Percentiles rank a stretch among this genome's conserved stretches.
phyloP scores from a whole-genome alignment of 805 yeast species.

The Debaryomyces hansenii region DNA sequence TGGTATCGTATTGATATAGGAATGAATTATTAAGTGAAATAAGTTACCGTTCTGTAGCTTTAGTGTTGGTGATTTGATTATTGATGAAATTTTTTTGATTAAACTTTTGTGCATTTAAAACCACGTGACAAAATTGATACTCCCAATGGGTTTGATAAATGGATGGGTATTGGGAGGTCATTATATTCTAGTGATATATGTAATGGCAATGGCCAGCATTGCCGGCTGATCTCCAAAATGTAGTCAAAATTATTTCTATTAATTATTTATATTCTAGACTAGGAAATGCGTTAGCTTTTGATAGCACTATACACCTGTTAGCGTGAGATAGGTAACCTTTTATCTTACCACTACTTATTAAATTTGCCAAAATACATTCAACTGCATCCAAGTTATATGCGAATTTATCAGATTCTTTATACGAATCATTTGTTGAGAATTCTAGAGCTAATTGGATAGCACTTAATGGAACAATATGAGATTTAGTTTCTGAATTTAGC shows the following conservation, averaged over 20 bases:
- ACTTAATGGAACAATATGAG: conserved; percentile 40
- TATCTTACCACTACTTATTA: conserved; percentile 58
- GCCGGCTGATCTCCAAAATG: too few relatives aligned
- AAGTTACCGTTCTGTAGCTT: not conserved
- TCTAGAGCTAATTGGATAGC: conserved; percentile 47
- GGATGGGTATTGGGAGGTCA: too few relatives aligned
- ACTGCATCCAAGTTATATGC: conserved; percentile 45
- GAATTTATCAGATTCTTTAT: conserved; percentile 1
- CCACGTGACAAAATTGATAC: not conserved
- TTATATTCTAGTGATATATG: too few relatives aligned
- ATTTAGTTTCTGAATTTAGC: conserved; percentile 26
- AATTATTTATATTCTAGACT: not conserved
- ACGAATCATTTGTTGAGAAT: conserved; percentile 20
- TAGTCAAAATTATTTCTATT: not conserved
- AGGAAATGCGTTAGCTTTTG: conserved; percentile 77
- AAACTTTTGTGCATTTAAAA: not conserved
- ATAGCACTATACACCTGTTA: conserved; percentile 69
- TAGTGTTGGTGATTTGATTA: not conserved
- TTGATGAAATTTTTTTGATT: conserved; percentile 4
- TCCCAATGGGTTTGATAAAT: too few relatives aligned
- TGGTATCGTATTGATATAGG: not conserved
- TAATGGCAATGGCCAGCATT: too few relatives aligned
- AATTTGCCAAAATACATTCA: conserved; percentile 68
- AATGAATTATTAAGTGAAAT: not conserved
- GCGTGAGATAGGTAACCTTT: conserved; percentile 85